Evolutionary conservation across 805 yeast species (phyloP).

Genomic region (Torulaspora maleeae): DNA sequence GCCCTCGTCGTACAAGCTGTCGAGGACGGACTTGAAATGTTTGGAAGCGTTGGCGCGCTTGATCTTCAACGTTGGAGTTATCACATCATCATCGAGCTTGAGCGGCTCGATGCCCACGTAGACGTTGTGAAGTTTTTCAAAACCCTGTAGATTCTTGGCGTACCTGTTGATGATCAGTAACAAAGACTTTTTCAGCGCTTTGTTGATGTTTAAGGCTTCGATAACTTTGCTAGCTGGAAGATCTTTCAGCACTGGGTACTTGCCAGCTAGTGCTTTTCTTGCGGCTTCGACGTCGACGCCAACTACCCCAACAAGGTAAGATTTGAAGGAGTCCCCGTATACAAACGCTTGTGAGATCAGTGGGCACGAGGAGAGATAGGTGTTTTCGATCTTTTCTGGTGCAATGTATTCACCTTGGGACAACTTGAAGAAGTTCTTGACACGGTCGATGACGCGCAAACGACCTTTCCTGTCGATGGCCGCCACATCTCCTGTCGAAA

Average conservation of each 20-base stretch:
- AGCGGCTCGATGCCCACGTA: slow-evolving; percentile 54
- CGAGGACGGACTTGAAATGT: slow-evolving; percentile 40
- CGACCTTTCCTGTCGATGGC: slow-evolving; percentile 49
- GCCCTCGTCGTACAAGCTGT: slow-evolving; percentile 48
- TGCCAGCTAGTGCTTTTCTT: slow-evolving; percentile 31
- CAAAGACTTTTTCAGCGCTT: slow-evolving; percentile 16
- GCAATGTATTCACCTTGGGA: slow-evolving; percentile 68
- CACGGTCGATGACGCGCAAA: slow-evolving; percentile 62
- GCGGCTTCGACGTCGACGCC: slow-evolving; percentile 54
- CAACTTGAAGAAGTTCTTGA: slow-evolving; percentile 70
- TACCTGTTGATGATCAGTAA: slow-evolving; percentile 22
- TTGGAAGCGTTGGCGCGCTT: slow-evolving; percentile 48
- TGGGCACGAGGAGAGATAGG: slow-evolving; percentile 51
- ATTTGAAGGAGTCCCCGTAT: slow-evolving; percentile 59
- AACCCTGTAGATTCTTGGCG: slow-evolving; percentile 47
- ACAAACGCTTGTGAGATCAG: slow-evolving; percentile 50
- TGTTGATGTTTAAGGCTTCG: slow-evolving; percentile 20
- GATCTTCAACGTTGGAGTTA: slow-evolving; percentile 65
- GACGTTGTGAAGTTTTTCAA: slow-evolving; percentile 58
- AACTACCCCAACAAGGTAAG: slow-evolving; percentile 53
- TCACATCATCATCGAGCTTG: slow-evolving; percentile 52
- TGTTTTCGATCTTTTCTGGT: slow-evolving; percentile 69
- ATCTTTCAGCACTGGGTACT: slow-evolving; percentile 31
- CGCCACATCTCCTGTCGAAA: slow-evolving; percentile 64
- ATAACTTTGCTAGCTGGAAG: slow-evolving; percentile 32